phyloP scores from a whole-genome alignment of 345 rosid species.

The Citrus medica region DNA sequence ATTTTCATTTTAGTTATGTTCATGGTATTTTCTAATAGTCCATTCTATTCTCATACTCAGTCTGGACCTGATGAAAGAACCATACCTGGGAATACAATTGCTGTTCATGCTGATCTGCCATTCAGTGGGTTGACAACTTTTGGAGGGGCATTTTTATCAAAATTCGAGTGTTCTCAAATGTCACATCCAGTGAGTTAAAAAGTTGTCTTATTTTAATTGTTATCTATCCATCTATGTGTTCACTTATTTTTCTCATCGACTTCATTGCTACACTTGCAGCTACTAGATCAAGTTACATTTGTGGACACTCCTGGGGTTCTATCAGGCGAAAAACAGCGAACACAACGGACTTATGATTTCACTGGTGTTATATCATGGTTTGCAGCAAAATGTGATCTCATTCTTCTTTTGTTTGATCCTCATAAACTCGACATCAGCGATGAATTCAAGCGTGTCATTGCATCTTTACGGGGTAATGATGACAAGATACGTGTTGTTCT shows the following conservation, averaged over 20 bases:
- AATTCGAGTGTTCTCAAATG: constrained; percentile 93
- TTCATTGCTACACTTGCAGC: constrained; percentile 37
- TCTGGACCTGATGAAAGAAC: constrained; percentile 81
- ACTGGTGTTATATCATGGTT: constrained; percentile 96
- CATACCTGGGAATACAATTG: constrained; percentile 85
- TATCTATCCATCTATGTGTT: background rate
- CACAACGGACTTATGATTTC: constrained; percentile 84
- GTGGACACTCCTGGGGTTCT: constrained; percentile 97
- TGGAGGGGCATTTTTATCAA: constrained; percentile 87
- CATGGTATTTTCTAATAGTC: background rate
- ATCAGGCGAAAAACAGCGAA: constrained; percentile 91
- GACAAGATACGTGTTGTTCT: constrained; percentile 95
- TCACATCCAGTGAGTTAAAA: constrained; percentile 72
- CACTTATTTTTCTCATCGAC: background rate
- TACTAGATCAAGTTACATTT: constrained; percentile 81
- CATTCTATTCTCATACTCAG: constrained; percentile 28
- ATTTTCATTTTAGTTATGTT: background rate
- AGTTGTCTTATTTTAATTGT: background rate
- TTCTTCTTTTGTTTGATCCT: constrained; percentile 93
- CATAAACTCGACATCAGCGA: constrained; percentile 93
- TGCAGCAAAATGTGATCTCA: constrained; percentile 92
- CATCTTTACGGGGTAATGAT: constrained; percentile 83
- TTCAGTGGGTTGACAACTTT: constrained; percentile 75
- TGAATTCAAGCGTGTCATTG: constrained; percentile 88
- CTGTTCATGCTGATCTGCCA: constrained; percentile 90